Conservation (phyloP, 1,284 basidiomycete species). For the Trichosporon ovoides region DNA sequence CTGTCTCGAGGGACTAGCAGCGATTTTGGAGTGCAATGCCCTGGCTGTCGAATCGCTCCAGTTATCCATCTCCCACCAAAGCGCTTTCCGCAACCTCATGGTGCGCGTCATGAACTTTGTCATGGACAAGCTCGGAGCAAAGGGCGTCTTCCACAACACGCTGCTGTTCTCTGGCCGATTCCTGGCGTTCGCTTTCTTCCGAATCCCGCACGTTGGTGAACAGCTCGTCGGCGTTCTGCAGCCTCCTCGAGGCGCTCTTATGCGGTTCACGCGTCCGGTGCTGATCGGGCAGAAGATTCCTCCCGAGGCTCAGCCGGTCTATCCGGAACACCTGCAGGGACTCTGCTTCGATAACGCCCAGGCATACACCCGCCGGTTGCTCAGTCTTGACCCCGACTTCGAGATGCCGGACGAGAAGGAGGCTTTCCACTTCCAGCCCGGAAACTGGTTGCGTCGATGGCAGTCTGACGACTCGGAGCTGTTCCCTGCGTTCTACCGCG, state of each 20-base stretch:
- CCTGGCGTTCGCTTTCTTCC: conserved; percentile 54
- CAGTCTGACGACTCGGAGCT: conserved; percentile 54
- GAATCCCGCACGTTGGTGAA: conserved; percentile 52
- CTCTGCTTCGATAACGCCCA: conserved; percentile 45
- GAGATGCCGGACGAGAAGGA: conserved; percentile 40
- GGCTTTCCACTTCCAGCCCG: conserved; percentile 49
- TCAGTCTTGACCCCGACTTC: conserved; percentile 32
- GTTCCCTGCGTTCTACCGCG: conserved; percentile 54
- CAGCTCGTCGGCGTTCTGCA: conserved; percentile 52
- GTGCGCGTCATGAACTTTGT: conserved; percentile 51
- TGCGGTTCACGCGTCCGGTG: conserved; percentile 42
- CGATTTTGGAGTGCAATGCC: conserved; percentile 49
- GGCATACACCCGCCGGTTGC: conserved; percentile 41
- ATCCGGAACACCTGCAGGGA: conserved; percentile 40
- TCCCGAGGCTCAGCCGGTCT: conserved; percentile 27
- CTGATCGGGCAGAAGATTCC: conserved; percentile 28
- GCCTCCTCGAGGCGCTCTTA: conserved; percentile 48
- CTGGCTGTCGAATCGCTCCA: conserved; percentile 45
- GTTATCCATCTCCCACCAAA: conserved; percentile 33
- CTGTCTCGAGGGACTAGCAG: conserved; percentile 51
- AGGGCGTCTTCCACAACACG: conserved; percentile 55
- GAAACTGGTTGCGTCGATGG: conserved; percentile 51
- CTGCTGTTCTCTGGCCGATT: conserved; percentile 52
- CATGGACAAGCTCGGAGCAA: conserved; percentile 53
- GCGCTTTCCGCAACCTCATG: conserved; percentile 47